Percentiles rank a stretch among this genome's conserved stretches.
These are phyloP conservation scores for Fusarium globosum DNA, from an alignment of 2,329 filamentous ascomycete species.

Conservation along the genomic window DNA sequence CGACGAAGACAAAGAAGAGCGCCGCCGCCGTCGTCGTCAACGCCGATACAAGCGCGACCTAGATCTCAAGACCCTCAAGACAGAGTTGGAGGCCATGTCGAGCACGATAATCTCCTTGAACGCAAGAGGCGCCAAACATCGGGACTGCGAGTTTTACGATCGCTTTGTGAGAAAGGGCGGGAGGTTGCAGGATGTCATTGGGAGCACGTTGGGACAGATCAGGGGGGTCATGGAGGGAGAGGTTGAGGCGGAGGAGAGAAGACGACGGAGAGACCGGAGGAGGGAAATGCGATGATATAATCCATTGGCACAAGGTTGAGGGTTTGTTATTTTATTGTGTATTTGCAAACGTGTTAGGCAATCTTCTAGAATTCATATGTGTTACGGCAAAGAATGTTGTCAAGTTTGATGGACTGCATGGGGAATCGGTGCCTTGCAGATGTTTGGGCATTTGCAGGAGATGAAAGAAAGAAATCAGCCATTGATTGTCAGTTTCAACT, in stretches of 20 bases:
- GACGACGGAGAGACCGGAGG: constrained; percentile 18
- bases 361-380: constrained; percentile 27
- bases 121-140: constrained; percentile 34
- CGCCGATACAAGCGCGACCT: constrained; percentile 30
- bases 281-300: constrained; percentile 5
- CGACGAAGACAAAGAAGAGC: constrained; percentile 29
- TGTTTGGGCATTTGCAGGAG: constrained; percentile 8
- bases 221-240: constrained; percentile 32
- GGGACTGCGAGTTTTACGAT: constrained; percentile 44
- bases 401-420: not conserved
- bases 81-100: constrained; percentile 44
- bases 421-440: constrained; percentile 1
- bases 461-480: not conserved
- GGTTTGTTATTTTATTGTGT: not conserved
- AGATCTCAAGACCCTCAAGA: constrained; percentile 38
- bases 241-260: constrained; percentile 19
- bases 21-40: constrained; percentile 33
- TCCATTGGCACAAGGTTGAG: constrained; percentile 9
- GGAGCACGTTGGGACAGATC: constrained; percentile 41
- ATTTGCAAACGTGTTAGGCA: not conserved
- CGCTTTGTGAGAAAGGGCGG: constrained; percentile 42
- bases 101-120: constrained; percentile 44
- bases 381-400: constrained; percentile 8
- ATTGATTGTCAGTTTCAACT: constrained; percentile 9
- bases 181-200: constrained; percentile 41